Evolutionary conservation across 805 yeast genomes (phyloP).

Genomic region (Nakazawaea ishiwadae): DNA sequence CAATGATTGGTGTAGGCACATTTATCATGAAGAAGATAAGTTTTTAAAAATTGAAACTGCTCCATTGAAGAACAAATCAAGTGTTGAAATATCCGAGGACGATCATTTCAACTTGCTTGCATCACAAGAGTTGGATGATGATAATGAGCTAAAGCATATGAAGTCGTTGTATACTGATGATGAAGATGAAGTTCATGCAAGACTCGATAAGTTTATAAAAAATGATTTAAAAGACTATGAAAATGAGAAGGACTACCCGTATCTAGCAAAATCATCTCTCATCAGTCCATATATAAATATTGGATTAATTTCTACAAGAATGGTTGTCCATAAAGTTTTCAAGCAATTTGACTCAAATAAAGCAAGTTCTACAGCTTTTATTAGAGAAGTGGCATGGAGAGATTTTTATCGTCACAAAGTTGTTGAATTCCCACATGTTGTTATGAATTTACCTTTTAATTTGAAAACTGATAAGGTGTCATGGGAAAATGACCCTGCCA

Average conservation of each 20-base stretch:
- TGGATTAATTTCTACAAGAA: conserved; percentile 41
- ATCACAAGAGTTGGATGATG: background rate
- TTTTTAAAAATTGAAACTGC: conserved; percentile 13
- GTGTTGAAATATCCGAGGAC: too few species aligned
- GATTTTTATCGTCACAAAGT: conserved; percentile 50
- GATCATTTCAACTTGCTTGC: too few species aligned
- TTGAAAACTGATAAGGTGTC: conserved; percentile 34
- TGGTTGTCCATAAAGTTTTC: conserved; percentile 29
- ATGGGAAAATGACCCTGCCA: conserved; percentile 38
- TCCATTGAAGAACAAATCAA: conserved; percentile 1
- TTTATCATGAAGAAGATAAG: conserved; percentile 17
- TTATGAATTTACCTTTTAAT: conserved; percentile 46
- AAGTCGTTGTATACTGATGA: conserved; percentile 27
- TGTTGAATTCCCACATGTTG: conserved; percentile 44
- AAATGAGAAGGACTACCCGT: conserved; percentile 26
- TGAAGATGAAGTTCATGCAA: conserved; percentile 28
- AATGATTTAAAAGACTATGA: conserved; percentile 27
- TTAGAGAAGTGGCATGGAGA: conserved; percentile 55
- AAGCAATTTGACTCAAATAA: conserved; percentile 22
- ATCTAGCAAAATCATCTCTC: conserved; percentile 30
- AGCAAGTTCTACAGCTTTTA: conserved; percentile 37
- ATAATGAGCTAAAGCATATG: conserved; percentile 13
- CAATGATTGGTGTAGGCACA: conserved; percentile 30
- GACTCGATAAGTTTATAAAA: conserved; percentile 14
- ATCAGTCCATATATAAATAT: conserved; percentile 41